Percentiles rank a stretch among this genome's conserved stretches.
phyloP scores from a whole-genome alignment of 345 rosid genomes.

The Eucalyptus urophylla region DNA sequence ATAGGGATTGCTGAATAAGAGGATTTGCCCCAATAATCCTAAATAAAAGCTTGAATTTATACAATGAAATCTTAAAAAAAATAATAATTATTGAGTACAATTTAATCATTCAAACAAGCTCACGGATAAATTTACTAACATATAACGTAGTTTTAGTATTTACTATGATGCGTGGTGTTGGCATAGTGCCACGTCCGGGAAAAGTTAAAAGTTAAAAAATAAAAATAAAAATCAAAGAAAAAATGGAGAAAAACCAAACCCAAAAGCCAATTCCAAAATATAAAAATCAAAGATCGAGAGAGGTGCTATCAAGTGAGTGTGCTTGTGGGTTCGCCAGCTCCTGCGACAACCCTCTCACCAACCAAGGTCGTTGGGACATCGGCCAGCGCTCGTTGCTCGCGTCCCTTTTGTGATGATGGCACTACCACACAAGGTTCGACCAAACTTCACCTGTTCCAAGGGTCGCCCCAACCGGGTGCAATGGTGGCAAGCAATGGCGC shows the following conservation, averaged over 20 bases:
- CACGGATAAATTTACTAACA: background rate
- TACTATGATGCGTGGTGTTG: no score
- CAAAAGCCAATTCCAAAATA: background rate
- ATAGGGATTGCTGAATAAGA: background rate
- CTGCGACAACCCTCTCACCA: background rate
- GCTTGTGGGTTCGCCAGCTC: background rate
- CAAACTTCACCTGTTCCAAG: no score
- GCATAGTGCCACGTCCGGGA: background rate
- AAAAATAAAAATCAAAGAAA: no score
- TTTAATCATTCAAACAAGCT: fast-evolving
- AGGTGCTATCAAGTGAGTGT: background rate
- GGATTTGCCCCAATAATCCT: background rate
- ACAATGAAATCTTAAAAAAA: background rate
- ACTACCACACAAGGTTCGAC: no score
- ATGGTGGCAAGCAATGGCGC: no score
- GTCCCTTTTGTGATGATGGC: background rate
- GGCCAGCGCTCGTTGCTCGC: background rate
- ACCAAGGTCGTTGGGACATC: background rate
- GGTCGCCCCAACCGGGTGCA: no score
- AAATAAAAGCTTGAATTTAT: background rate
- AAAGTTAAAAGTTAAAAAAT: background rate
- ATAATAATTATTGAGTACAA: no score
- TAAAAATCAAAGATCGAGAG: background rate
- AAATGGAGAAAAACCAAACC: background rate
- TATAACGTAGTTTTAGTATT: no score